Percentiles rank a stretch among this genome's conserved stretches.
phyloP scores from a whole-genome alignment of 108 stramenopile genomes.

The Nannochloropsis gaditana region DNA sequence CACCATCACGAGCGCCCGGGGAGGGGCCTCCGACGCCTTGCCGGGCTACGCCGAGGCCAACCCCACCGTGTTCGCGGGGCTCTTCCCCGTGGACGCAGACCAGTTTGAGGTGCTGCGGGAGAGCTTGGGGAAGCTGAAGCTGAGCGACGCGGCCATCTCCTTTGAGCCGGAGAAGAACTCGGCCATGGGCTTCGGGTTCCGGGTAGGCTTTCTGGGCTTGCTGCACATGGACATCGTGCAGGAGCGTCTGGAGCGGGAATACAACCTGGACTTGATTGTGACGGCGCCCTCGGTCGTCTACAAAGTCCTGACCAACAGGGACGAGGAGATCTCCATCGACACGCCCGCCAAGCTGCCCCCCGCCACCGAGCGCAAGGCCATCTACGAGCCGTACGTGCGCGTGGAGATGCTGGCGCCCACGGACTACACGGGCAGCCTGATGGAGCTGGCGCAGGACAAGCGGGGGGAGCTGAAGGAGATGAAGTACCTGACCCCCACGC shows the following conservation, averaged over 20 bases:
- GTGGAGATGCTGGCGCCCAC: constrained; percentile 52
- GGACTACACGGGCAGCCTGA: constrained; percentile 54
- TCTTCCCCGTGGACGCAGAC: constrained; percentile 45
- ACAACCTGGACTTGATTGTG: constrained; percentile 81
- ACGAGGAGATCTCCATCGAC: constrained; percentile 61
- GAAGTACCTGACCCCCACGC: constrained; percentile 76
- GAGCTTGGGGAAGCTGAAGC: constrained; percentile 50
- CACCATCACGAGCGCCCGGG: constrained; percentile 56
- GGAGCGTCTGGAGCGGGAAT: constrained; percentile 63
- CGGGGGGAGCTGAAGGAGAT: constrained; percentile 47
- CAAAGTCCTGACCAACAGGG: constrained; percentile 49
- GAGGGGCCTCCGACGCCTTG: constrained; percentile 26
- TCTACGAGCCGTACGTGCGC: constrained; percentile 74
- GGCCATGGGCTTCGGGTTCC: constrained; percentile 69
- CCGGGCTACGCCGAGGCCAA: constrained; percentile 57
- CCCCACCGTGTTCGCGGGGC: constrained; percentile 66
- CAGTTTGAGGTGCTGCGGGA: constrained; percentile 52
- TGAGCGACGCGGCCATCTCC: constrained; percentile 51
- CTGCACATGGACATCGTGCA: constrained; percentile 96
- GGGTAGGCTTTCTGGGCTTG: constrained; percentile 92
- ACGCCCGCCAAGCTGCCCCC: constrained; percentile 93
- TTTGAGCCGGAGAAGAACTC: constrained; percentile 47
- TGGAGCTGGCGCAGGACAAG: constrained; percentile 51
- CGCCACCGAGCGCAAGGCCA: constrained; percentile 26
- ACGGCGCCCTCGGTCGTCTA: constrained; percentile 97